Evolutionary conservation across 345 rosid species (phyloP).

Genomic region (Nasturtium officinale): DNA sequence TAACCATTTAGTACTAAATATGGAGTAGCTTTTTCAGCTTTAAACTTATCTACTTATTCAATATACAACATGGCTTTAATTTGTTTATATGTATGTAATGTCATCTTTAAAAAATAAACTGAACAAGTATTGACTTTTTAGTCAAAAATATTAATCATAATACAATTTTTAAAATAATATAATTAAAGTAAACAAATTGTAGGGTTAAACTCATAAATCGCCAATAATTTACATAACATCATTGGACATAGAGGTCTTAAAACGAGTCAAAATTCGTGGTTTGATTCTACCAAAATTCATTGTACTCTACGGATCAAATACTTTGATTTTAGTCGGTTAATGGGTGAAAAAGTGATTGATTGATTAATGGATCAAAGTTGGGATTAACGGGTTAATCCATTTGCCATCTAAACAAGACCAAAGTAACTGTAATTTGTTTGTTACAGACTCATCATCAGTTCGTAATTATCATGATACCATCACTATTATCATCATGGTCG

Average conservation of each 20-base stretch:
- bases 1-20: slow-evolving; percentile 14
- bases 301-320: too few species aligned
- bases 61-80: not conserved
- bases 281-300: too few species aligned
- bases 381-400: not conserved
- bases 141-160: not conserved
- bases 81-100: not conserved
- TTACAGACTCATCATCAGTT: too few species aligned
- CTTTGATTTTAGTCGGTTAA: too few species aligned
- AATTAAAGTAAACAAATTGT: not conserved
- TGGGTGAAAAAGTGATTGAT: too few species aligned
- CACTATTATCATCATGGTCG: not conserved
- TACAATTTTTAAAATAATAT: not conserved
- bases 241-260: not conserved
- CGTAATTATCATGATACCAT: not conserved
- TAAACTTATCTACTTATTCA: not conserved
- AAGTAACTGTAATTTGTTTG: too few species aligned
- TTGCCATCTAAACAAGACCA: not conserved
- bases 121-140: not conserved
- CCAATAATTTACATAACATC: not conserved
- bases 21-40: not conserved
- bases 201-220: not conserved
- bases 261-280: not conserved
- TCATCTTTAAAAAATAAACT: not conserved
- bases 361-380: not conserved